These are phyloP conservation scores for Colletotrichum lentis DNA, from an alignment of 2,329 filamentous ascomycete genomes.

Conservation along the genomic window DNA sequence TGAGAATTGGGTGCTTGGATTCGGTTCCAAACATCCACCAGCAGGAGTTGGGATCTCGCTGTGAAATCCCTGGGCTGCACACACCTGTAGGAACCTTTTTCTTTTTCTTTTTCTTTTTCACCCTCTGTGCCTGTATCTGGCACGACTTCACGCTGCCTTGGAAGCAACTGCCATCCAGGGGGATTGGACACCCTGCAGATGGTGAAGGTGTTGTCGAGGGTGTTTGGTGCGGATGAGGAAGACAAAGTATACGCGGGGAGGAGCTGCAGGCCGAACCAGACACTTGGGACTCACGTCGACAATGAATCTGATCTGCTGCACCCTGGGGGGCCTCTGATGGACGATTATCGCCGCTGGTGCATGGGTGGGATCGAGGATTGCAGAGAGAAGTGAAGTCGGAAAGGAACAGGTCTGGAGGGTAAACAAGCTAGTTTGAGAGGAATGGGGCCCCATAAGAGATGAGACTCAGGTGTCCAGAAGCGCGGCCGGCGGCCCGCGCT, in stretches of 20 bases:
- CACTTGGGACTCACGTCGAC: slow-evolving; percentile 44
- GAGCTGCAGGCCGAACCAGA: slow-evolving; percentile 44
- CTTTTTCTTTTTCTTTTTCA: too few species aligned
- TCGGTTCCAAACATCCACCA: slow-evolving; percentile 32
- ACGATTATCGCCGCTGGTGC: not conserved
- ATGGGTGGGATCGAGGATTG: not conserved
- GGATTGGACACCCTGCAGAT: slow-evolving; percentile 22
- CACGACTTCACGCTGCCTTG: slow-evolving; percentile 42
- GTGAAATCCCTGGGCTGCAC: not conserved
- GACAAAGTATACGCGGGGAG: slow-evolving; percentile 44
- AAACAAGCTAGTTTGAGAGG: not conserved
- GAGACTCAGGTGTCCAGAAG: not conserved
- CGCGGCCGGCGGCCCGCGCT: not conserved
- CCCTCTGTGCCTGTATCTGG: slow-evolving; percentile 36
- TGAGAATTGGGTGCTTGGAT: slow-evolving; percentile 51
- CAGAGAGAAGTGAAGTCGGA: not conserved
- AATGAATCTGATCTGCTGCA: slow-evolving; percentile 30
- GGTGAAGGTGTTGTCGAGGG: slow-evolving; percentile 42
- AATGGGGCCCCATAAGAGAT: not conserved
- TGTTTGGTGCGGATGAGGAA: slow-evolving; percentile 46
- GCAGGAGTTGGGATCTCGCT: not conserved
- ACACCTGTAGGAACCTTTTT: slow-evolving; percentile 46
- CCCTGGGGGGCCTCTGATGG: not conserved
- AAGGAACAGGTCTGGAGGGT: not conserved
- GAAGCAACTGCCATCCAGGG: slow-evolving; percentile 39